A percentile compares a stretch with the other conserved stretches of the same genome.
phyloP scores from a whole-genome alignment of 495 filamentous ascomycete species.

The Schizothecium vesticola region DNA sequence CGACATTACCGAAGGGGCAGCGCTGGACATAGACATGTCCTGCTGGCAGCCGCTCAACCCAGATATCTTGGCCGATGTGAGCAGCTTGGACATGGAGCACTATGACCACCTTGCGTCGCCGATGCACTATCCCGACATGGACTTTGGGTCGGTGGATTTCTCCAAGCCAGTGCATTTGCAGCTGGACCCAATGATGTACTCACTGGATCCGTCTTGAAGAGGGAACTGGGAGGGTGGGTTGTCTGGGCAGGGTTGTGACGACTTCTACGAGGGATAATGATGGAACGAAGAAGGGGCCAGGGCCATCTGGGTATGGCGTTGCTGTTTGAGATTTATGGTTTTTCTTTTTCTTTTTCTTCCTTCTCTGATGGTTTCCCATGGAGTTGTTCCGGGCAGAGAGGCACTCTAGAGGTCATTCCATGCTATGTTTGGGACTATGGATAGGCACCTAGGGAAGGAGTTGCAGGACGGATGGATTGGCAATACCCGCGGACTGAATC shows the following conservation, averaged over 20 bases:
- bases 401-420: neutral
- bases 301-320: neutral
- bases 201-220: conserved; percentile 32
- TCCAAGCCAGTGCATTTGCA: conserved; percentile 37
- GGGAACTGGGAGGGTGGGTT: neutral
- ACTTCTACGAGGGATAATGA: neutral
- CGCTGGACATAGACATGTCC: conserved; percentile 38
- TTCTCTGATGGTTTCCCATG: neutral
- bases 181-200: conserved; percentile 40
- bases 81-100: conserved; percentile 25
- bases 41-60: conserved; percentile 37
- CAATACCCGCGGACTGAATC: neutral
- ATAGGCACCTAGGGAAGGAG: neutral
- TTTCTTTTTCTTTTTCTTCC: neutral
- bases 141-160: conserved; percentile 30
- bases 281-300: neutral
- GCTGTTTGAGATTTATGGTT: neutral
- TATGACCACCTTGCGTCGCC: neutral
- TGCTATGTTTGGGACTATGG: neutral
- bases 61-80: conserved; percentile 31
- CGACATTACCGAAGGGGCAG: conserved; percentile 46
- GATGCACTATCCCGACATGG: conserved; percentile 20
- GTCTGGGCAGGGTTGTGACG: neutral
- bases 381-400: neutral
- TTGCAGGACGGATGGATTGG: neutral